These are phyloP conservation scores for Pichia sp. DNA, from an alignment of 1,139 yeast species.

Conservation along the genomic window DNA sequence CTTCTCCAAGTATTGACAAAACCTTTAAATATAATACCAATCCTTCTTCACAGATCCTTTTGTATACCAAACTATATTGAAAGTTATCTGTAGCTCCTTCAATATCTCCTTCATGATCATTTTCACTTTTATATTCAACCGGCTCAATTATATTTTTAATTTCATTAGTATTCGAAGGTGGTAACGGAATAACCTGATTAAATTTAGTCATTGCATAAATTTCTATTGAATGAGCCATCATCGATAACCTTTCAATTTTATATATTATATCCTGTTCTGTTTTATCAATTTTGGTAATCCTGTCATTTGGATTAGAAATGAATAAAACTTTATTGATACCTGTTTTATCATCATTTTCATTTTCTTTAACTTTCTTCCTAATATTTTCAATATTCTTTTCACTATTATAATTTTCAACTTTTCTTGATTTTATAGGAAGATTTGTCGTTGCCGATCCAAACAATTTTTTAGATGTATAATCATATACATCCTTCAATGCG, in stretches of 20 bases:
- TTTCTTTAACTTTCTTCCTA: neutral
- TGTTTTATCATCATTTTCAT: neutral
- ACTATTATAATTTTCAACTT: neutral
- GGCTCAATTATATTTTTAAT: conserved; percentile 20
- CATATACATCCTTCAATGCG: conserved; percentile 82
- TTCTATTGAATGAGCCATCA: conserved; percentile 84
- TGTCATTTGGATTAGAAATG: neutral
- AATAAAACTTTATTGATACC: conserved; percentile 1
- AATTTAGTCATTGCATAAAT: conserved; percentile 89
- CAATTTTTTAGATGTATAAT: conserved; percentile 78
- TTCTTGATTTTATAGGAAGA: neutral
- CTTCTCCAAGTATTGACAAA: conserved; percentile 70
- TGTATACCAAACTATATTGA: conserved; percentile 17
- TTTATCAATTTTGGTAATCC: neutral
- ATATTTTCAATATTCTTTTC: neutral
- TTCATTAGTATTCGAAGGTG: conserved; percentile 45
- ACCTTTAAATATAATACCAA: conserved; percentile 79
- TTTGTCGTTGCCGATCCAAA: conserved; percentile 44
- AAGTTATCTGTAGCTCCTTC: neutral
- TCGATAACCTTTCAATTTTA: conserved; percentile 68
- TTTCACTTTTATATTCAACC: conserved; percentile 34
- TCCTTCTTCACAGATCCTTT: conserved; percentile 66
- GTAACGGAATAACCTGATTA: conserved; percentile 72
- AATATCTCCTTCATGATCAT: conserved; percentile 27
- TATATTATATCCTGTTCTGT: conserved; percentile 30